Conservation (phyloP, 208 protist genomes). For the Endotrypanum monterogeii region DNA sequence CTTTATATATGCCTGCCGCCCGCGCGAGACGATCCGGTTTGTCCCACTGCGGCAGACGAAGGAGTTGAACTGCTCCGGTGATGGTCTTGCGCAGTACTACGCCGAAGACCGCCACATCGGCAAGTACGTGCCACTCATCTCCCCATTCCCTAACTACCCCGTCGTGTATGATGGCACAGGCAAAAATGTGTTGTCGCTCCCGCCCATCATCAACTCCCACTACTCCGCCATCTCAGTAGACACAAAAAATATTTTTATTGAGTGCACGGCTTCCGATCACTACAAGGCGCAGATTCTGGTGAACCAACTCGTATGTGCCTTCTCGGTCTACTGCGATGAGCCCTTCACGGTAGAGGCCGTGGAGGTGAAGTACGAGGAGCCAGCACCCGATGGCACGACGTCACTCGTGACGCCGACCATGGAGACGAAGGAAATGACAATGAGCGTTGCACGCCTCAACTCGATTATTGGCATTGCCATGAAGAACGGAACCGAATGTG, state of each 20-base stretch:
- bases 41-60: constrained; percentile 91
- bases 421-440: constrained; percentile 43
- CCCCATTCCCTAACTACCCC: constrained; percentile 72
- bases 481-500: constrained; percentile 60
- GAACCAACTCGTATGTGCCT: constrained; percentile 97
- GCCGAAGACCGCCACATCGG: constrained; percentile 88
- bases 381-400: constrained; percentile 64
- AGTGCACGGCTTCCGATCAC: constrained; percentile 98
- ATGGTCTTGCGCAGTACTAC: constrained; percentile 89
- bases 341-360: constrained; percentile 92
- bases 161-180: constrained; percentile 72
- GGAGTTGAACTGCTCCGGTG: constrained; percentile 73
- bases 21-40: constrained; percentile 94
- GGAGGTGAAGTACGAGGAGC: constrained; percentile 76
- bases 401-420: constrained; percentile 74
- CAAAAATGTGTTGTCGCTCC: constrained; percentile 95
- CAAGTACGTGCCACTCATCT: constrained; percentile 87
- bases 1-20: constrained; percentile 86
- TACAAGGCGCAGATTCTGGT: constrained; percentile 96
- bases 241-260: constrained; percentile 99
- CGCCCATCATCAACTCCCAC: constrained; percentile 99
- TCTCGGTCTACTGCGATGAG: constrained; percentile 93
- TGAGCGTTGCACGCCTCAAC: constrained; percentile 82
- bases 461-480: constrained; percentile 90
- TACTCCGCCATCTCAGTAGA: constrained; percentile 96